Conservation (phyloP, 1,284 basidiomycete genomes). For the Cryptococcus sp. region DNA sequence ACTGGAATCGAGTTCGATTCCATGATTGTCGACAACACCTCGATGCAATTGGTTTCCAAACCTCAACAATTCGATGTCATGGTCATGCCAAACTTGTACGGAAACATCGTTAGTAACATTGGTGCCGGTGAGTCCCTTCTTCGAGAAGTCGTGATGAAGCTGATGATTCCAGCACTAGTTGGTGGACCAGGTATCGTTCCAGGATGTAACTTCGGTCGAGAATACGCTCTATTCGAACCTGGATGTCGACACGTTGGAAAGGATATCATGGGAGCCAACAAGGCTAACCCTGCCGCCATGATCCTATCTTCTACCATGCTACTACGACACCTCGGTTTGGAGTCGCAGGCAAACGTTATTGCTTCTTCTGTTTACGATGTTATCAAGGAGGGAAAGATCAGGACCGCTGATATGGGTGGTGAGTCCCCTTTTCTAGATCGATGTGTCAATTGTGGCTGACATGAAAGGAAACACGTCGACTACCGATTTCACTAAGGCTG, state of each 20-base stretch:
- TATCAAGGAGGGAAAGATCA: constrained; percentile 81
- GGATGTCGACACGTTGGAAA: constrained; percentile 98
- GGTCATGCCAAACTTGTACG: constrained; percentile 74
- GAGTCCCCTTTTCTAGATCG: constrained; percentile 42
- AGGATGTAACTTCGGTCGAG: constrained; percentile 95
- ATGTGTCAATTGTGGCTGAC: not conserved
- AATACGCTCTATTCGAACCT: constrained; percentile 98
- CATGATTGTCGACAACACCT: constrained; percentile 99
- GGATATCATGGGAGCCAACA: constrained; percentile 96
- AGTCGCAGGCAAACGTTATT: constrained; percentile 91
- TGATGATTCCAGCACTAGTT: constrained; percentile 63
- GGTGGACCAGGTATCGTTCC: constrained; percentile 97
- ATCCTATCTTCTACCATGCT: constrained; percentile 98
- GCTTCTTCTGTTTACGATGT: constrained; percentile 90
- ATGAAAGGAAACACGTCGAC: constrained; percentile 68
- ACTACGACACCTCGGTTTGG: constrained; percentile 93
- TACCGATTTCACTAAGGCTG: constrained; percentile 83
- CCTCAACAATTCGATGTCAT: constrained; percentile 97
- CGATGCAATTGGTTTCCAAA: constrained; percentile 96
- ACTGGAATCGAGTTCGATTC: constrained; percentile 90
- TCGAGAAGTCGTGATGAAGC: not conserved
- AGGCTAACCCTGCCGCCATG: constrained; percentile 98
- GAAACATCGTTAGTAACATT: constrained; percentile 97
- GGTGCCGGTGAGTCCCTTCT: constrained; percentile 57
- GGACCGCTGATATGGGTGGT: constrained; percentile 96